phyloP scores from a whole-genome alignment of 208 protist genomes.

The Lotmaria passim region DNA sequence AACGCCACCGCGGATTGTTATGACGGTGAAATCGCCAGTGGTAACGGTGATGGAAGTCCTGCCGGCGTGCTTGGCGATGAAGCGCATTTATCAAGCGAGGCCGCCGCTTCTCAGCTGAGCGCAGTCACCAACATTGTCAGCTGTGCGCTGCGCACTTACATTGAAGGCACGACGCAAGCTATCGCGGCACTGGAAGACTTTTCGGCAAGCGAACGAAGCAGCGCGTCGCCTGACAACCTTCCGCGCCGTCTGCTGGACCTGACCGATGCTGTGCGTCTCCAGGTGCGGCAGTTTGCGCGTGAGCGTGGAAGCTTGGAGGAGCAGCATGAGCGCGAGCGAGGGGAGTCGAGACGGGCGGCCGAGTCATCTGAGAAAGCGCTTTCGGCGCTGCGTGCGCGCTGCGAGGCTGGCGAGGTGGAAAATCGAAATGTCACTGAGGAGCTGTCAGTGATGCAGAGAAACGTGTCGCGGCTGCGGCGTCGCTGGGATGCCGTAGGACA shows the following conservation, averaged over 20 bases:
- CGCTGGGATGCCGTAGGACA: slow-evolving; percentile 2
- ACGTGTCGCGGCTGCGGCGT: background rate
- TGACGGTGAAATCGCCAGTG: background rate
- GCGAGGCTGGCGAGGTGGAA: background rate
- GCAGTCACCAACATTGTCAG: background rate
- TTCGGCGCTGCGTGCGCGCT: background rate
- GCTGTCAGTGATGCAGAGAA: background rate
- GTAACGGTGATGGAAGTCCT: background rate
- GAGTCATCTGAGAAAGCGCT: background rate
- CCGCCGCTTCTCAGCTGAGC: background rate
- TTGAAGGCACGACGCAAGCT: background rate
- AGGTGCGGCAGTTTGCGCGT: slow-evolving; percentile 8
- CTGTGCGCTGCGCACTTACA: background rate
- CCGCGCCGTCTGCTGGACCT: background rate
- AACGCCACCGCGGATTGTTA: too few relatives aligned
- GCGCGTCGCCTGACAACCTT: background rate
- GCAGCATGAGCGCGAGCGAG: background rate
- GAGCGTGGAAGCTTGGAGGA: background rate
- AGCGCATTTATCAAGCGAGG: background rate
- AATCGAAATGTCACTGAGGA: background rate
- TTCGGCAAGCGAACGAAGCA: too few relatives aligned
- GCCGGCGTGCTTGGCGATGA: background rate
- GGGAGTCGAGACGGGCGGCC: background rate
- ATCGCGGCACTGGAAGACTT: background rate
- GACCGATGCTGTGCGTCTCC: background rate